These are phyloP conservation scores for Leonotis leonurus DNA, from an alignment of 257 asterid genomes.

Conservation along the genomic window DNA sequence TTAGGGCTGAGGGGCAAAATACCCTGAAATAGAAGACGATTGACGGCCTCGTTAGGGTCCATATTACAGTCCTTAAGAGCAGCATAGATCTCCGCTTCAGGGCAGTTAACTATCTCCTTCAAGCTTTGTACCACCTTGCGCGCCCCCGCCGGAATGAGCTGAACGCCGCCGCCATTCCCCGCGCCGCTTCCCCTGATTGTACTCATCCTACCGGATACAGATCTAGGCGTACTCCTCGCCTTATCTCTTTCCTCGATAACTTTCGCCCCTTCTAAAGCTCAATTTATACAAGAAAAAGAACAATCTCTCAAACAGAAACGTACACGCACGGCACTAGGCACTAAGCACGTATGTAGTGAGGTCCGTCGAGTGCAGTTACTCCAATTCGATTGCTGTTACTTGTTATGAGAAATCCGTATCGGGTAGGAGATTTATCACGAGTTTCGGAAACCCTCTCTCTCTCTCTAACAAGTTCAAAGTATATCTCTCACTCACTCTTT, in stretches of 20 bases:
- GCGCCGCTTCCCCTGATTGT: conserved; percentile 32
- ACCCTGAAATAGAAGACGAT: conserved; percentile 84
- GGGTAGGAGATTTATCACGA: conserved; percentile 16
- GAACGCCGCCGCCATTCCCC: conserved; percentile 31
- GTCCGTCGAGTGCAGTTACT: conserved; percentile 1
- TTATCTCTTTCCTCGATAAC: conserved; percentile 16
- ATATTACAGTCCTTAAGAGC: conserved; percentile 85
- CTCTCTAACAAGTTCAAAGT: not conserved
- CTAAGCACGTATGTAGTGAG: not conserved
- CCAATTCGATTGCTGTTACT: not conserved
- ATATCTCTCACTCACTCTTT: conserved; percentile 6
- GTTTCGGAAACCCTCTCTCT: conserved; percentile 34
- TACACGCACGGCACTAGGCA: not conserved
- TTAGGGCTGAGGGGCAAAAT: conserved; percentile 20
- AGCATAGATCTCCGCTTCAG: conserved; percentile 90
- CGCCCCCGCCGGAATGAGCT: conserved; percentile 55
- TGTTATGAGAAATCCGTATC: conserved; percentile 13
- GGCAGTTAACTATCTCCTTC: conserved; percentile 74
- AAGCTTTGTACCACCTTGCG: conserved; percentile 78
- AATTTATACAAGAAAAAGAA: not conserved
- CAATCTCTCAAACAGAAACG: not conserved
- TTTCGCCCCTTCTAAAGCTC: not conserved
- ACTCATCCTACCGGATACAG: conserved; percentile 32
- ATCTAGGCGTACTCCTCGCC: conserved; percentile 29
- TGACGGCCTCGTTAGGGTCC: conserved; percentile 93